Base-by-base conservation (phyloP, 2,329 filamentous ascomycete species). In the Tolypocladium tundrense region DNA sequence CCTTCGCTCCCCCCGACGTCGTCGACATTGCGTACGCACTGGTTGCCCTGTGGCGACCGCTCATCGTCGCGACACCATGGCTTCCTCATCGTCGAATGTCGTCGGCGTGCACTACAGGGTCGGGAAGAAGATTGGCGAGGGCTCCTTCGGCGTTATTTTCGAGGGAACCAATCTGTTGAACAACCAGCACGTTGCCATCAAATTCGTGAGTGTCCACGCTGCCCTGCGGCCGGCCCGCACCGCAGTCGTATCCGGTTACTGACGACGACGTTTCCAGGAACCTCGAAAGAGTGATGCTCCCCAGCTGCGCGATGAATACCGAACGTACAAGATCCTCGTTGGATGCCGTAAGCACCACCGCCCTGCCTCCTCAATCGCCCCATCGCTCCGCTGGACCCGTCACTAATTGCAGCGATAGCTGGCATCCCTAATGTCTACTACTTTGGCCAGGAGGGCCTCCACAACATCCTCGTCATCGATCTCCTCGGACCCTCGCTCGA, bases 361-460 rank as follows among this genome's bases (percentile, higher is more conserved):
- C 16, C 19, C 50, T 9, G 54, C 14, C 21, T 19, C 42, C 27
- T 27, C 21, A 14, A 24, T 24, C 37, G 19, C 27, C 55, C 14
- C 14, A 4, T 27, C 42, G 45, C 27, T 33, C 16, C 16, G 31
- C 48, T 35, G 27, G 48, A 21, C 31, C 11, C 14, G 8, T 63
- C 58, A 67, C 67, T 66, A 59, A 67, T 61, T 45, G 33, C 24
- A 45, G 48, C 59, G 53, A 35, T 72, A 97, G 93, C 93, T 69
- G 94, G 94, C 69, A 97, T 99, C 66, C 94, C 94, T 69, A 97
- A 97, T 83, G 94, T 99, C 69, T 97, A 97, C 79, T 99, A 97
- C 77, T 99, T 97, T 67, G 94, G 94, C 62, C 94, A 99, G 72
- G 93, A 97, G 76, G 94, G 93, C 67, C 87, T 97, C 37, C 94